A percentile compares a stretch with the other conserved stretches of the same genome.
These are phyloP conservation scores for Didymellaceae sp. DNA, from an alignment of 2,329 filamentous ascomycete genomes.

Conservation along the genomic window DNA sequence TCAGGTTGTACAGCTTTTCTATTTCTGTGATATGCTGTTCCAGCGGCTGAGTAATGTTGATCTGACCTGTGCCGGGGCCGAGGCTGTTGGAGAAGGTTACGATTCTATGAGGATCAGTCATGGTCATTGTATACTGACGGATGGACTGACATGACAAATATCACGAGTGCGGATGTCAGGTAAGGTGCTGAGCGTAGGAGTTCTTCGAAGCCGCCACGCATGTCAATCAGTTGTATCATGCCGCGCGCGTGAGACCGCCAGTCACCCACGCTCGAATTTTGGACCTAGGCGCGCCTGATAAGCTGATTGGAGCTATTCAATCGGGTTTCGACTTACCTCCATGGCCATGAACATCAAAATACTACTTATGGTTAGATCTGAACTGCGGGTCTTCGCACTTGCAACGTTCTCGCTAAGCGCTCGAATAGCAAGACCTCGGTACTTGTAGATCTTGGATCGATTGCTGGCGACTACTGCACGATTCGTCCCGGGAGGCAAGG, in stretches of 20 bases:
- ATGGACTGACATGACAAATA: conserved; percentile 35
- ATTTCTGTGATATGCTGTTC: conserved; percentile 25
- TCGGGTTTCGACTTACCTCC: conserved; percentile 28
- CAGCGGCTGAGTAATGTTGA: conserved; percentile 24
- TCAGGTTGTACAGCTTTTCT: conserved; percentile 27
- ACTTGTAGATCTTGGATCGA: conserved; percentile 34
- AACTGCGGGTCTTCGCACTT: conserved; percentile 32
- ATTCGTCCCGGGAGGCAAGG: conserved; percentile 20
- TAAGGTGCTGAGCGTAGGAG: conserved; percentile 25
- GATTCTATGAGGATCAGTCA: conserved; percentile 24
- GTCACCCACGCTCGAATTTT: conserved; percentile 28
- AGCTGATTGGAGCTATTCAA: not conserved
- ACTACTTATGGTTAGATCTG: conserved; percentile 35
- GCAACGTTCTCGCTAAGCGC: conserved; percentile 32
- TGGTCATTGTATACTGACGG: not conserved
- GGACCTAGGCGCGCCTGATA: too few relatives aligned
- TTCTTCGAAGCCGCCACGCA: conserved; percentile 35
- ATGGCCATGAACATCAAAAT: conserved; percentile 39
- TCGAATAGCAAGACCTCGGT: conserved; percentile 39
- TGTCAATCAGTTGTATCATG: conserved; percentile 33
- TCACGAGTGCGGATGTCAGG: conserved; percentile 28
- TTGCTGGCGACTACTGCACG: conserved; percentile 15
- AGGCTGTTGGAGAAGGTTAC: conserved; percentile 34
- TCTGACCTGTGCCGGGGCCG: conserved; percentile 34
- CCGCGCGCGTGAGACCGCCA: conserved; percentile 40